Evolutionary conservation across 2,329 filamentous ascomycete genomes (phyloP), one percentile per base, ranked within the genome.

Genomic region (Apiospora aurea): DNA sequence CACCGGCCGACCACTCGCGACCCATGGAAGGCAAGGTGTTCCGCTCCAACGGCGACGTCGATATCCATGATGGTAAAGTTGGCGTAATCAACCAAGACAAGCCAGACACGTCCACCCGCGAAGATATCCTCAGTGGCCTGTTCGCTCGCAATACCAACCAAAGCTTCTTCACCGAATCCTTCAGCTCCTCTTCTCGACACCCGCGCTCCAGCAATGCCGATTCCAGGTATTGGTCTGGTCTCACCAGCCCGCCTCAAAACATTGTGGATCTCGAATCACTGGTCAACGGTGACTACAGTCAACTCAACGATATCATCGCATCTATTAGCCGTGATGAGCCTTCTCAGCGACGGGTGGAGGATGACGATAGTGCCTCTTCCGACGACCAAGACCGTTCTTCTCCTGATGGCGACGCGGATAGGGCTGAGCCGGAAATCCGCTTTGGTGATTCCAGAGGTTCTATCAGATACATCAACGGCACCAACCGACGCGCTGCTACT

Each of bases 11-110:
- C 72, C 82, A 86, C 43, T 87, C 86, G n/a, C 86, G 89, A 71
- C 86, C 82, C 14, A 88, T 90, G 67, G 88, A 93, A 75, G 93
- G 92, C 71, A 95, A 95, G 79, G 83, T 86, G n/a, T 83, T 87
- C 61, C 87, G 88, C 69, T 80, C 83, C 4, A 88, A 91, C 73
- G 92, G 92, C 1, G 91, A 93, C 67, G 84, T 92, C 71, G 86
- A 91, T 57, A 83, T 95, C 18, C 82, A 87, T 1, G 88, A 92
- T 73, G 89, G 88, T 10, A 86, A 87, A 29, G 79, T 79, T 64
- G 86, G 88, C 1, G 87, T 90, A 4, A 84, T 94, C 61, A 88
- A 86, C 70, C 87, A 89, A 57, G 89, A 91, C 76, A 84, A 85
- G 43, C 85, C 87, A 13, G 92, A 94, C 77, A 89, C 85, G 1